These are phyloP conservation scores for Clathrus columnatus DNA, from an alignment of 768 basidiomycete genomes.

Conservation along the genomic window DNA sequence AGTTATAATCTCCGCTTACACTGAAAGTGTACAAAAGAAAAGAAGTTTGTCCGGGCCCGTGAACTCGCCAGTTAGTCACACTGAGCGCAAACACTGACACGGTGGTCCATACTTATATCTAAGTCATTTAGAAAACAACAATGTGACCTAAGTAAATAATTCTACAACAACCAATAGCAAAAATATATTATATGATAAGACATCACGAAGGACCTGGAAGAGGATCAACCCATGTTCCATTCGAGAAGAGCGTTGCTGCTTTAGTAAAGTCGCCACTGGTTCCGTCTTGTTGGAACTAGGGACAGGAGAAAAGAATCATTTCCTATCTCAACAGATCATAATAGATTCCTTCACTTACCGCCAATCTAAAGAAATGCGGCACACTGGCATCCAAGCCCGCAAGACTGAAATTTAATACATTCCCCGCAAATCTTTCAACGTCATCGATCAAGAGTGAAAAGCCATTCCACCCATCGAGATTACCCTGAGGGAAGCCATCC, in stretches of 20 bases:
- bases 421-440: slow-evolving; percentile 69
- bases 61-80: too few relatives aligned
- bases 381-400: slow-evolving; percentile 47
- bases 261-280: slow-evolving; percentile 66
- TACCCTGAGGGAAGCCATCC: slow-evolving; percentile 34
- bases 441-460: slow-evolving; percentile 80
- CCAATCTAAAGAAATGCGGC: slow-evolving; percentile 73
- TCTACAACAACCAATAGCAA: neutral
- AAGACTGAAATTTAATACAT: slow-evolving; percentile 63
- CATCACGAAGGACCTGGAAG: slow-evolving; percentile 51
- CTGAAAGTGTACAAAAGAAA: too few relatives aligned
- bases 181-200: neutral
- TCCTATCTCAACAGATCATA: neutral
- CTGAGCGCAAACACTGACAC: too few relatives aligned
- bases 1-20: too few relatives aligned
- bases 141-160: neutral
- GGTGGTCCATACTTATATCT: too few relatives aligned
- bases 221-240: slow-evolving; percentile 77
- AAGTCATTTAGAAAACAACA: neutral
- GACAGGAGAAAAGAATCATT: slow-evolving; percentile 1
- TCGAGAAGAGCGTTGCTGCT: slow-evolving; percentile 66
- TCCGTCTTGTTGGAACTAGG: slow-evolving; percentile 22
- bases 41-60: too few relatives aligned
- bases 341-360: slow-evolving; percentile 39
- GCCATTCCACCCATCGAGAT: slow-evolving; percentile 55